Conservation (phyloP, 1,139 yeast species). For the Sugiyamaella sp. region DNA sequence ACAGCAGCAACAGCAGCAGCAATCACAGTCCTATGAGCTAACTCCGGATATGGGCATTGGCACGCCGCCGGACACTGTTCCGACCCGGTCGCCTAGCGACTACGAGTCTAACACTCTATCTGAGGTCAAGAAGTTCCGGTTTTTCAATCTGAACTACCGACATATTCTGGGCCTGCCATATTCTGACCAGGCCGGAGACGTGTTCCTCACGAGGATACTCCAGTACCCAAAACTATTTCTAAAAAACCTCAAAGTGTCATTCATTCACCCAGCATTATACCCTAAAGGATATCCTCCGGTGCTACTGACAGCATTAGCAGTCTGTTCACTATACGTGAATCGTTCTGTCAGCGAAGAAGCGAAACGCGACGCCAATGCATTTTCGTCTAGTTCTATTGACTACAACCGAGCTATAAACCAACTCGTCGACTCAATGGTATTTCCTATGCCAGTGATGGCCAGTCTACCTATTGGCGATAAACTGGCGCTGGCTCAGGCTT, state of each 20-base stretch:
- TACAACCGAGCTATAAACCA: slow-evolving; percentile 14
- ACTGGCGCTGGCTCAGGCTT: slow-evolving; percentile 25
- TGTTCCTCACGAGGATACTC: slow-evolving; percentile 18
- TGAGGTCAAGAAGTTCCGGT: slow-evolving; percentile 1
- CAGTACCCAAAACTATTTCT: slow-evolving; percentile 27
- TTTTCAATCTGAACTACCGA: slow-evolving; percentile 3
- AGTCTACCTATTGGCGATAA: slow-evolving; percentile 18
- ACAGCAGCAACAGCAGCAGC: not conserved
- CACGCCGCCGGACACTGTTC: slow-evolving; percentile 12
- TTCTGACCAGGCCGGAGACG: slow-evolving; percentile 9
- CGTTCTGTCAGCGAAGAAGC: not conserved
- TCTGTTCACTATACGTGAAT: slow-evolving; percentile 22
- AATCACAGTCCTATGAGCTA: too few species aligned
- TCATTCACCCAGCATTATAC: slow-evolving; percentile 25
- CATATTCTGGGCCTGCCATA: not conserved
- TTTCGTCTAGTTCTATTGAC: not conserved
- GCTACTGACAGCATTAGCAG: slow-evolving; percentile 22
- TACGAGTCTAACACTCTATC: not conserved
- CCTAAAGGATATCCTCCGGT: slow-evolving; percentile 22
- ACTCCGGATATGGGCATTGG: not conserved
- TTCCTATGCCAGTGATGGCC: slow-evolving; percentile 8
- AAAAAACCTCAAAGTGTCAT: slow-evolving; percentile 20
- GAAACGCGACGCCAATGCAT: not conserved
- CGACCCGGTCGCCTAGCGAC: not conserved
- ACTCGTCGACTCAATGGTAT: slow-evolving; percentile 10